A percentile compares a stretch with the other conserved stretches of the same genome.
Conservation (phyloP, 1,284 basidiomycete genomes). For the Ganoderma boninense region DNA sequence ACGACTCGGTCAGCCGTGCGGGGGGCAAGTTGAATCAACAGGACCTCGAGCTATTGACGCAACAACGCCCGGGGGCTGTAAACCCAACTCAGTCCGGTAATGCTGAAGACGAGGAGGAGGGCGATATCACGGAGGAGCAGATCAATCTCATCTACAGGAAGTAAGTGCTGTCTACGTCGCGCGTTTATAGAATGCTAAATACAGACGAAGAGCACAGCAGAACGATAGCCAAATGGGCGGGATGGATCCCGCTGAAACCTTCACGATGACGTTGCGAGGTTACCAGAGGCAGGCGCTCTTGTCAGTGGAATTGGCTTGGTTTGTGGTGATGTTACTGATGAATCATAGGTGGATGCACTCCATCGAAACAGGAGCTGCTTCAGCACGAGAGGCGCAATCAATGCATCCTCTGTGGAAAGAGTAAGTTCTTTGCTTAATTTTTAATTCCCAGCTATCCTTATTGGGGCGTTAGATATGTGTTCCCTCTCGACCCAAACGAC, state of each 20-base stretch:
- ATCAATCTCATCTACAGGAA: constrained; percentile 84
- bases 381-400: constrained; percentile 74
- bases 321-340: background rate
- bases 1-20: constrained; percentile 29
- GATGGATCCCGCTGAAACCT: constrained; percentile 85
- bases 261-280: constrained; percentile 81
- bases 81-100: constrained; percentile 59
- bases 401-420: constrained; percentile 97
- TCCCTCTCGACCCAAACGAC: constrained; percentile 64
- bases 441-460: constrained; percentile 8
- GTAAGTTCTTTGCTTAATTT: constrained; percentile 55
- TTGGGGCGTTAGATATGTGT: constrained; percentile 61
- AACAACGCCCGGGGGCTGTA: constrained; percentile 40
- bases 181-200: background rate
- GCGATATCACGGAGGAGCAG: constrained; percentile 82
- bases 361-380: constrained; percentile 78
- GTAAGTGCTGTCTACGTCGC: constrained; percentile 45
- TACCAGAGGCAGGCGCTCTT: constrained; percentile 96
- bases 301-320: constrained; percentile 46
- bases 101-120: constrained; percentile 74
- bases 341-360: constrained; percentile 85
- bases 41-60: constrained; percentile 48
- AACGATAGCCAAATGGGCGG: constrained; percentile 81
- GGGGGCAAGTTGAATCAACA: constrained; percentile 49
- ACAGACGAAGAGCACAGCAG: constrained; percentile 74